Evolutionary conservation across 345 rosid genomes (phyloP).

Genomic region (Salix brachista): DNA sequence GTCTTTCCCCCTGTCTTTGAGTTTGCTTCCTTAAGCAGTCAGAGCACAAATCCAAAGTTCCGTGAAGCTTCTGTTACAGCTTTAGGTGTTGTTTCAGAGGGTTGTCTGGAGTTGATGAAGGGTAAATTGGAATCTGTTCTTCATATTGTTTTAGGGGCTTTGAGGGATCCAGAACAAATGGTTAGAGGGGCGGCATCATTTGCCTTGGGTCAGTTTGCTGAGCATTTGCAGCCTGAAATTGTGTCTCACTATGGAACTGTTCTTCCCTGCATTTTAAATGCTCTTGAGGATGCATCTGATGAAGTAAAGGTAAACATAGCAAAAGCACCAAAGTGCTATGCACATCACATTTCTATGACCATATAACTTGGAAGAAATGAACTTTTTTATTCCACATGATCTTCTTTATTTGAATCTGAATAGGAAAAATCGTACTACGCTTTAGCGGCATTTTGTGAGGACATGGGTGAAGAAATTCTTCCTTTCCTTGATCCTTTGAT

Average conservation of each 20-base stretch:
- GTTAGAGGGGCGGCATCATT: constrained; percentile 99
- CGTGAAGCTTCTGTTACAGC: constrained; percentile 96
- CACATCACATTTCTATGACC: background rate
- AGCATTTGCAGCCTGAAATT: constrained; percentile 97
- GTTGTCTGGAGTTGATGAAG: constrained; percentile 81
- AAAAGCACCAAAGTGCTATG: constrained; percentile 1
- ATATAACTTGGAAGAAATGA: background rate
- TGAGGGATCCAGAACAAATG: constrained; percentile 91
- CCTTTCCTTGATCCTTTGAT: constrained; percentile 86
- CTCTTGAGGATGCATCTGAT: constrained; percentile 88
- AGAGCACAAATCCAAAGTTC: constrained; percentile 65
- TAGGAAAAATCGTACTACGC: constrained; percentile 99
- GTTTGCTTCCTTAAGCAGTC: constrained; percentile 79
- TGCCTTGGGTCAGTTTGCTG: constrained; percentile 97
- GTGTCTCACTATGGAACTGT: constrained; percentile 71
- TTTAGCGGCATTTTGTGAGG: constrained; percentile 96
- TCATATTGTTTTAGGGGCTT: constrained; percentile 68
- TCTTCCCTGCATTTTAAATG: constrained; percentile 87
- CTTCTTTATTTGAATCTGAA: constrained; percentile 8
- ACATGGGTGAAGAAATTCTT: constrained; percentile 96
- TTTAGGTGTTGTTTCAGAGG: constrained; percentile 92
- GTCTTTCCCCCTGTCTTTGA: constrained; percentile 74
- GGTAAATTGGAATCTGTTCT: constrained; percentile 82
- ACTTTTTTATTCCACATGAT: background rate
- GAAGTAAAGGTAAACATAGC: constrained; percentile 79